Evolutionary conservation across 306 rosid genomes (phyloP), one percentile per base, ranked within the genome.

Genomic region (Phaseolus lunatus): DNA sequence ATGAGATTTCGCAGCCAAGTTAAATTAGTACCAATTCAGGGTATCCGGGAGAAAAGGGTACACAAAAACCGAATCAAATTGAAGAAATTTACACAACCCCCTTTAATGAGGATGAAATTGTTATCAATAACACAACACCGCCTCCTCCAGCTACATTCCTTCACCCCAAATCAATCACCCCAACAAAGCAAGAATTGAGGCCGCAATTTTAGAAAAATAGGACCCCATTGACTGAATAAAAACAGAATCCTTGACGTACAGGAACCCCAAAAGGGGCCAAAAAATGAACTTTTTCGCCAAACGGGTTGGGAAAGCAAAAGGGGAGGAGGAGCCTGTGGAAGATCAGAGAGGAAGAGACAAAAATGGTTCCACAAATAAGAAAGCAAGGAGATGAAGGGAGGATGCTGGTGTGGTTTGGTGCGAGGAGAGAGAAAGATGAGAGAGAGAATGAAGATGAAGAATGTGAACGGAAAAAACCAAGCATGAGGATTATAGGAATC

Each of bases 341-440:
- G 85, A 83, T 80, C 52, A 73, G 75, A 70, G 76, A 77, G 78
- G 69, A 78, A 77, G 78, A 80, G 80, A 84, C 79, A 84, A 79
- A 81, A 29, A 78, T 23, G n/a, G 82, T 79, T 81, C 54, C 73
- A 29, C 72, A 58, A 79, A 68, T 54, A 72, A 81, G 76, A 79
- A 82, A 58, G 78, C 24, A 31, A 45, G 83, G 83, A 66, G 75
- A 83, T 67, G 68, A 80, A 85, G 72, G 88, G 88, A 82, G 86
- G 88, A 80, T 84, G 83, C 78, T 76, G 83, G 76, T 82, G 76
- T 66, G 66, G 67, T 78, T 63, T 57, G 80, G 83, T 64, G 43
- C 26, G 74, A 5, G 20, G 79, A 61, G 75, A 75, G 84, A 87
- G 85, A 84, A n/a, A n/a, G 50, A 72, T 67, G 33, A 29, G 72